Evolutionary conservation across 1,139 yeast genomes (phyloP), one percentile per base, ranked within the genome.

Genomic region (Magnusiomyces suaveolens): DNA sequence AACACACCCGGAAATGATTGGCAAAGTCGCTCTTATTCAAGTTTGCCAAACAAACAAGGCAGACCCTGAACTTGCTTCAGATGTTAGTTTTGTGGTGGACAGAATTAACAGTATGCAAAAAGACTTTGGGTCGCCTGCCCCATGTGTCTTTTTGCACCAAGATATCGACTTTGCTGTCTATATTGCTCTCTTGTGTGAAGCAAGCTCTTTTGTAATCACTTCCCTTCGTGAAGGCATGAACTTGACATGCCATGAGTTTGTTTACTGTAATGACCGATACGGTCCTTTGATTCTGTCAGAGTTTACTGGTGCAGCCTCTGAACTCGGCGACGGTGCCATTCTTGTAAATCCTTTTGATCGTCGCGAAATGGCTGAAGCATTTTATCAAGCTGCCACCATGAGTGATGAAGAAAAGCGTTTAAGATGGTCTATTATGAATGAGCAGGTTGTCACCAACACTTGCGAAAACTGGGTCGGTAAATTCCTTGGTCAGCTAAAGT

Each of bases 221-320:
- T 85, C 96, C 1, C 79, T 92, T 77, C 82, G 98, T 66, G 99
- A 94, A 69, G 98, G 98, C 21, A 86, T 92, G 87, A 92, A 92
- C 65, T 75, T 92, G 66, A 89, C 98, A 0, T 89, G 97, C 64
- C 98, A 94, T 66, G 98, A 92, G 68, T 94, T 85, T 66, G 80
- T 89, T 43, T 84, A 83, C 55, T 88, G 96, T 26, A 81, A 95
- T 2, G 73, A 76, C 32, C 78, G 80, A 59, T 82, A 85, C 60
- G 85, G 96, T 0, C 96, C 97, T 0, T 76, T 92, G 60, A 77
- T 92, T 56, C 71, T 92, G 57, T 86, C 96, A 43, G 99, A 92
- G 68, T 92, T 94, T 63, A 89, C 97, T 0, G 98, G 98, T 0
- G 86, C 96, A 16, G 95, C 97, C 0, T 77, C 84, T 1, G 79